Base-by-base conservation (phyloP, 495 filamentous ascomycete genomes). In the Beverwykella pulmonaria region DNA sequence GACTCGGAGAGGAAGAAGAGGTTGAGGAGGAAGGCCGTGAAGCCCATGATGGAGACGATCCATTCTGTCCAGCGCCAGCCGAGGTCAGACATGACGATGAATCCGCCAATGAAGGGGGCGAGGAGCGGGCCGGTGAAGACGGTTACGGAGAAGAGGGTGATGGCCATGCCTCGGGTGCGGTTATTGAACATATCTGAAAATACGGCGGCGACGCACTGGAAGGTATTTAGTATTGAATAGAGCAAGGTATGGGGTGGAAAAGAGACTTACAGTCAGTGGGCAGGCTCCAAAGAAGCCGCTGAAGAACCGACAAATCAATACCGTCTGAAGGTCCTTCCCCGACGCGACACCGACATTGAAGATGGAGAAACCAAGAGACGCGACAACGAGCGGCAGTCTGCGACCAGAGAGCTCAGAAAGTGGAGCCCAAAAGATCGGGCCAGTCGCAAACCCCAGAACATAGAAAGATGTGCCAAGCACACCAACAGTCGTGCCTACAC, bases 41-140 rank as follows among this genome's bases (percentile, higher is more conserved):
- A 87, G 55, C 91, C 92, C 88, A 95, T 91, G 61, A 96, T 86
- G 9, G 85, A 81, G 15, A 82, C 80, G 47, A 87, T 71, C 66
- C 90, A 96, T 72, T 89, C 84, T 4, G 92, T 95, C 91, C 91
- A 97, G 50, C 91, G 84, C 92, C 92, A 97, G 55, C 88, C 90
- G 2, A 87, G 81, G 71, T 88, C 77, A 26, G 74, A 77, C 39
- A 86, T 80, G 12, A 87, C 78, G 65, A 93, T 93, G 80, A 92
- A 95, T 9, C 92, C 92, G 59, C 92, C 91, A 65, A 93, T 84
- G 59, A 93, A 93, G 6, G 92, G 91, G 0, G 90, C 91, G 8
- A 93, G 75, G 6, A 96, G 80, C 0, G 92, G 92, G 1, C 92
- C 91, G 2, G 84, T 85, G 76, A 96, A 95, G 25, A 95, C 90